These are phyloP conservation scores for Penicillium parvum DNA, from an alignment of 495 filamentous ascomycete genomes.

Conservation along the genomic window DNA sequence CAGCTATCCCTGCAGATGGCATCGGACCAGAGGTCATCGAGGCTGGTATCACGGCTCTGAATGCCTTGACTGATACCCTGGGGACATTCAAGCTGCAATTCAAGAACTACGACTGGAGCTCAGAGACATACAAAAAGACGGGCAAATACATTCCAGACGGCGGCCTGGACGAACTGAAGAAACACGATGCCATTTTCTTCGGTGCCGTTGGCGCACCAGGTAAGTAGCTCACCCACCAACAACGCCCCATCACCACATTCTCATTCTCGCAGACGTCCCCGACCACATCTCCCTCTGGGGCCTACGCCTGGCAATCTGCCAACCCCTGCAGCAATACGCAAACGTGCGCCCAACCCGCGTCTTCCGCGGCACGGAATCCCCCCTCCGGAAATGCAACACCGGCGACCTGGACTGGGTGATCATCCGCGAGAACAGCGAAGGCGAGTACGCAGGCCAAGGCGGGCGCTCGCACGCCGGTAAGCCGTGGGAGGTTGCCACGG, in stretches of 20 bases:
- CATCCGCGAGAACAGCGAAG: conserved; percentile 55
- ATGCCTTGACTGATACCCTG: conserved; percentile 40
- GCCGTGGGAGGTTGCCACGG: conserved; percentile 51
- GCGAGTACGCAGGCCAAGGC: conserved; percentile 55
- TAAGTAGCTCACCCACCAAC: conserved; percentile 13
- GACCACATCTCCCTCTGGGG: conserved; percentile 56
- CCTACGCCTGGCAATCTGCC: conserved; percentile 51
- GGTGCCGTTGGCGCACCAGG: conserved; percentile 54
- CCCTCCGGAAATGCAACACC: conserved; percentile 39
- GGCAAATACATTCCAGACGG: conserved; percentile 53
- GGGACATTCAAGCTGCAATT: conserved; percentile 47
- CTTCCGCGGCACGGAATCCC: conserved; percentile 46
- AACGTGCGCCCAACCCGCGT: conserved; percentile 52
- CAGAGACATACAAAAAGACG: conserved; percentile 47
- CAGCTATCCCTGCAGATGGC: conserved; percentile 51
- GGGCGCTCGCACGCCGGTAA: conserved; percentile 47
- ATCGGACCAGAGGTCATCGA: conserved; percentile 52
- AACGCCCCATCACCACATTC: neutral
- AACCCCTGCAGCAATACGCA: conserved; percentile 52
- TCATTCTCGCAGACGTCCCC: conserved; percentile 43
- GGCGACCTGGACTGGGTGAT: conserved; percentile 53
- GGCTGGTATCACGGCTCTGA: conserved; percentile 44
- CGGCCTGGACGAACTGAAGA: conserved; percentile 47
- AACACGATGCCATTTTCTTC: conserved; percentile 53
- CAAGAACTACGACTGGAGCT: conserved; percentile 49